Evolutionary conservation across 768 basidiomycete genomes (phyloP).

Genomic region (Tulasnella sp.): DNA sequence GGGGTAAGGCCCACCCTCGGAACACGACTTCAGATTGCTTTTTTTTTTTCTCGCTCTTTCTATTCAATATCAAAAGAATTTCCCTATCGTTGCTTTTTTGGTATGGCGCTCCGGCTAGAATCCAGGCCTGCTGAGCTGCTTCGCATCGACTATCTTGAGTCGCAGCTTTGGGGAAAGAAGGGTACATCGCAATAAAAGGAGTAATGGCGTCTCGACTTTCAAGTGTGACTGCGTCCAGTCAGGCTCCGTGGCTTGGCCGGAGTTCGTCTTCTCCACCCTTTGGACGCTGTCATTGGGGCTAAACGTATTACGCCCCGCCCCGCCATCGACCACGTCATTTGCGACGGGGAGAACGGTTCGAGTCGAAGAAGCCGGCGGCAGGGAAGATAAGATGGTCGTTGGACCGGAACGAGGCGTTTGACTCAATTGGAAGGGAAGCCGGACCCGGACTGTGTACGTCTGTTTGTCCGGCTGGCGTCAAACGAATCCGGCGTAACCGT

Average conservation of each 20-base stretch:
- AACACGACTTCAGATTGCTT: background rate
- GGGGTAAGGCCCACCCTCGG: background rate
- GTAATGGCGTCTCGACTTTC: background rate
- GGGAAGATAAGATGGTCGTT: slow-evolving; percentile 9
- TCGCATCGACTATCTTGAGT: background rate
- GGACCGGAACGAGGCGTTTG: background rate
- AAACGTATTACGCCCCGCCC: background rate
- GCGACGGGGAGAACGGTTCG: background rate
- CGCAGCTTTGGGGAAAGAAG: background rate
- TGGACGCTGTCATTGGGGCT: background rate
- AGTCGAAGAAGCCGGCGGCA: background rate
- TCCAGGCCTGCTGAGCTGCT: background rate
- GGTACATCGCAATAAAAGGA: background rate
- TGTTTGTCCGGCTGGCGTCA: background rate
- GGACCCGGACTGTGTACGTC: background rate
- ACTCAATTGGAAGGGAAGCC: slow-evolving; percentile 2
- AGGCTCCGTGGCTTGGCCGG: background rate
- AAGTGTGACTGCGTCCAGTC: slow-evolving; percentile 3
- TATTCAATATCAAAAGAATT: background rate
- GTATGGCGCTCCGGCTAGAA: background rate
- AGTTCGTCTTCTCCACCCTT: background rate
- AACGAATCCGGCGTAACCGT: background rate
- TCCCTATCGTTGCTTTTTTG: background rate
- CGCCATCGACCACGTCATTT: background rate
- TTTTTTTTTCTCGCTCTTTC: background rate